phyloP scores from a whole-genome alignment of 495 filamentous ascomycete species.

The Cercophora newfieldiana region DNA sequence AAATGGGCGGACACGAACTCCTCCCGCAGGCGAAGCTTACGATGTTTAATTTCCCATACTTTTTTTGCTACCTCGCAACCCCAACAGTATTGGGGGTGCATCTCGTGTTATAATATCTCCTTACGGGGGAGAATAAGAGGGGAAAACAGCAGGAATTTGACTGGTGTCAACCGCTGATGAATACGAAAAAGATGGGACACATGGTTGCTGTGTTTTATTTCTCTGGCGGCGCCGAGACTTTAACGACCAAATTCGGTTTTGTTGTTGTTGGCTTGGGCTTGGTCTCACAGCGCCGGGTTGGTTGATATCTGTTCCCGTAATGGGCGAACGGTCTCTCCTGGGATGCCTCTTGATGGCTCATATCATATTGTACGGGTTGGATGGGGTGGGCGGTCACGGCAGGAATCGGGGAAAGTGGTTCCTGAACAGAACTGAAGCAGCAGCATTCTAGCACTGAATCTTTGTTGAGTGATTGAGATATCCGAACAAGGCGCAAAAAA shows the following conservation, averaged over 20 bases:
- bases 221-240: neutral
- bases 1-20: neutral
- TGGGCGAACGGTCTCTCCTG: neutral
- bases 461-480: neutral
- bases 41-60: conserved; percentile 10
- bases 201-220: neutral
- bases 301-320: neutral
- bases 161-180: neutral
- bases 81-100: neutral
- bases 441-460: neutral
- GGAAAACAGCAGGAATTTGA: neutral
- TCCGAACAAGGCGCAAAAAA: neutral
- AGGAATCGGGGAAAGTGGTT: neutral
- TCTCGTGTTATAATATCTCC: neutral
- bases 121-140: neutral
- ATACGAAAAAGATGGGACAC: neutral
- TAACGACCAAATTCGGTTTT: neutral
- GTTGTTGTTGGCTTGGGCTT: neutral
- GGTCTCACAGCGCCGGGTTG: neutral
- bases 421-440: neutral
- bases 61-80: neutral
- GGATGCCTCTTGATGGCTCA: neutral
- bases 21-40: conserved; percentile 5
- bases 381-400: neutral
- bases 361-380: neutral